Base-by-base conservation (phyloP, 2,329 filamentous ascomycete species). In the Neonectria hederae region DNA sequence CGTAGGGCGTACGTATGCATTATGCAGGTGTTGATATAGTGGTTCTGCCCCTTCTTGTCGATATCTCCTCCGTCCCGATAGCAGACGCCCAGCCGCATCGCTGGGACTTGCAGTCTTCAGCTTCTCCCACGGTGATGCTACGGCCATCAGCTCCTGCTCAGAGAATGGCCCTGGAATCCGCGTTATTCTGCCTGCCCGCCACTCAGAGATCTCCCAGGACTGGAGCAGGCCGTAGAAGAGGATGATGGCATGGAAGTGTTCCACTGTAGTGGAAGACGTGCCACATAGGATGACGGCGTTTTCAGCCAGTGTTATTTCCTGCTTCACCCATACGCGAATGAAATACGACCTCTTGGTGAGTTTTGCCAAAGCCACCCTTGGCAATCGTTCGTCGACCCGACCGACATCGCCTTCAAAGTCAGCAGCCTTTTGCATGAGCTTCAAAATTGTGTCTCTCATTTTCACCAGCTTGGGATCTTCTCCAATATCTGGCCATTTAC, bases 141-240 rank as follows among this genome's bases (percentile, higher is more conserved):
- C 55, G 13, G 30, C 40, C 48, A 63, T 32, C 13, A 63, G n/a
- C n/a, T 63, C 30, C 13, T 54, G 14, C n/a, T 59, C 49, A 3
- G 46, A 54, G 19, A 63, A 63, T n/a, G 61, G 61, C 9, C 61
- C 61, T 30, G 61, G 61, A 24, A 63, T 59, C 26, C 61, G 30
- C 22, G 51, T 51, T 3, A 22, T 43, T 22, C 55, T 54, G 5
- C 55, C 55, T 7, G 32, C 61, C 45, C 51, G 30, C 46, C 40
- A 59, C 46, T 63, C 61, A 2, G 14, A 13, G 19, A 63, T 32
- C 24, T 63, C 61, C 61, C 54, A 55, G 40, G 45, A 4, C 8
- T 48, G 28, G 3, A 63, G 42, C 17, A 63, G 4, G 3, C 55
- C 42, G 21, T 63, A 63, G 43, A 63, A 63, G 10, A 63, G 26